Conservation (phyloP, 257 asterid species). For the Solanum clarkiae region DNA sequence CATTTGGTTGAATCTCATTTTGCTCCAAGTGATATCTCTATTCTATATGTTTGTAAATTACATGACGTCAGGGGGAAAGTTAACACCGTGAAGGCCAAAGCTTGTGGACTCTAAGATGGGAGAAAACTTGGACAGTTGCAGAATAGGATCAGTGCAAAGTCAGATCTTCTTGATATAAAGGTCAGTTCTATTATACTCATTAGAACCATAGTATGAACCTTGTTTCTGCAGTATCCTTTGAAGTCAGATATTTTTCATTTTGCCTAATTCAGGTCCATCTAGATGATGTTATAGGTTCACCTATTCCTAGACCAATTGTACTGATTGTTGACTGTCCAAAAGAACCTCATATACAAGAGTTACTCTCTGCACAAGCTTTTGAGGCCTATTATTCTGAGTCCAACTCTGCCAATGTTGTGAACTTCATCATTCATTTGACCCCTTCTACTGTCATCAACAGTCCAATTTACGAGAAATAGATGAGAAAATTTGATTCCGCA, state of each 20-base stretch:
- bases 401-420: background rate
- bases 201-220: background rate
- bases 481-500: background rate
- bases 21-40: background rate
- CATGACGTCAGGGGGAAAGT: background rate
- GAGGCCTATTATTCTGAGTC: background rate
- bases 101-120: background rate
- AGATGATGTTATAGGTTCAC: background rate
- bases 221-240: background rate
- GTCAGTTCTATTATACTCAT: background rate
- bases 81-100: background rate
- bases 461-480: background rate
- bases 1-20: background rate
- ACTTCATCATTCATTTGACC: background rate
- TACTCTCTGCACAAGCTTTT: background rate
- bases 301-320: background rate
- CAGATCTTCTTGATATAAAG: background rate
- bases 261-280: background rate
- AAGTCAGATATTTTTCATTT: background rate
- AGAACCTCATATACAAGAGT: background rate
- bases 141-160: background rate
- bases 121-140: background rate
- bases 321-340: background rate
- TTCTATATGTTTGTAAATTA: background rate
- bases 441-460: background rate